Conservation (phyloP, 176 grass and related monocot species). For the Ensete glaucum region DNA sequence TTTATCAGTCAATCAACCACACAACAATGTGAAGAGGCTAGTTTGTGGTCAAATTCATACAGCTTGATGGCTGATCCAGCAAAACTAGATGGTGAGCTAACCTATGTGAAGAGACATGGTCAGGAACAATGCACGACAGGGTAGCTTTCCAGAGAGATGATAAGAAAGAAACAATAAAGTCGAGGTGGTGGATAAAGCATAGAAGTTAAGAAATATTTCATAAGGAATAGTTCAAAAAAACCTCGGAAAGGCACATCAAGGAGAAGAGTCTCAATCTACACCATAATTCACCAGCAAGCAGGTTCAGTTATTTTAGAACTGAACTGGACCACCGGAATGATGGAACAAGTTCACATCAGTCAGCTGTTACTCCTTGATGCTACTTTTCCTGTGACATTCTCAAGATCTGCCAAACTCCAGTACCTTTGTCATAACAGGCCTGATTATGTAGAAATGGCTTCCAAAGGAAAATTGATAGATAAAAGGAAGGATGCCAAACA, state of each 20-base stretch:
- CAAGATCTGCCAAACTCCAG: not conserved
- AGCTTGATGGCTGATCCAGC: too few species aligned
- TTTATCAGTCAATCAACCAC: too few species aligned
- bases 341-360: not conserved
- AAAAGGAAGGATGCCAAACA: not conserved
- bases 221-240: not conserved
- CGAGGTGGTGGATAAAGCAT: not conserved
- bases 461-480: not conserved
- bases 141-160: too few species aligned
- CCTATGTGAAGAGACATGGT: too few species aligned
- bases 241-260: not conserved
- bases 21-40: too few species aligned
- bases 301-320: not conserved
- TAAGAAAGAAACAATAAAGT: not conserved
- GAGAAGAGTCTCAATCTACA: not conserved
- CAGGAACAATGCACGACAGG: too few species aligned
- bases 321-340: not conserved
- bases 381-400: not conserved
- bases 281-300: not conserved
- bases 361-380: not conserved
- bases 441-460: not conserved
- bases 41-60: too few species aligned
- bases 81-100: too few species aligned
- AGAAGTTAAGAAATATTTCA: not conserved
- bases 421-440: not conserved